Evolutionary conservation across 1,284 basidiomycete species (phyloP), one percentile per base, ranked within the genome.

Genomic region (Ceratobasidium sp.): DNA sequence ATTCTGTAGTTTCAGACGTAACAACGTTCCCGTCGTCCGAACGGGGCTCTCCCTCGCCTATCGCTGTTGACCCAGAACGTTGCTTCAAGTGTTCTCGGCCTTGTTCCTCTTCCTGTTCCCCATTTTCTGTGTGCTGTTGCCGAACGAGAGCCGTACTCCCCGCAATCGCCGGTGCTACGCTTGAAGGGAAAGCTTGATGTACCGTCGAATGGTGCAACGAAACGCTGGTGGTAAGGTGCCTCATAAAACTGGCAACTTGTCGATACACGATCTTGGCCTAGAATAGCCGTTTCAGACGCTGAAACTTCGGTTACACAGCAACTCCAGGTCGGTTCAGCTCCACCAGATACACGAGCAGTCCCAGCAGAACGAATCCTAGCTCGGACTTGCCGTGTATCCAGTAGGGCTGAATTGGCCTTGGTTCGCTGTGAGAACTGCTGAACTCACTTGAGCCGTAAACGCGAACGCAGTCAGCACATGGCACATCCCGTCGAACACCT

Each of bases 401-500:
- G 43, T 46, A 46, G 43, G 43, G 43, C 43, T 46, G 1, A 62
- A 43, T 46, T 14, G 24, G 14, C 56, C 31, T 34, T 16, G 16
- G 34, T 29, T 39, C 1, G 49, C n/a, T 37, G 16, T 11, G 8
- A n/a, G 7, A 31, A 8, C 16, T 63, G 24, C 7, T 37, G 22
- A 69, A 39, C 69, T 79, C 31, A 82, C 82, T 48, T 73, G 69
- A 7, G 31, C 43, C 22, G 83, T 82, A 68, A 83, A 83, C 0
- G 83, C 80, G 76, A 84, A 83, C 37, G 83, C 77, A 4, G 83
- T 81, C 7, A 84, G 77, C 51, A 84, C 83, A 79, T 87, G 86
- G 76, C 85, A 86, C 81, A 76, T 62, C 81, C 82, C 83, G 72
- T 85, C 85, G 76, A 84, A 86, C 3, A 86, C 82, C 81, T 99